A percentile compares a stretch with the other conserved stretches of the same genome.
phyloP scores from a whole-genome alignment of 2,329 filamentous ascomycete genomes.

The Paecilomyces fulvus region DNA sequence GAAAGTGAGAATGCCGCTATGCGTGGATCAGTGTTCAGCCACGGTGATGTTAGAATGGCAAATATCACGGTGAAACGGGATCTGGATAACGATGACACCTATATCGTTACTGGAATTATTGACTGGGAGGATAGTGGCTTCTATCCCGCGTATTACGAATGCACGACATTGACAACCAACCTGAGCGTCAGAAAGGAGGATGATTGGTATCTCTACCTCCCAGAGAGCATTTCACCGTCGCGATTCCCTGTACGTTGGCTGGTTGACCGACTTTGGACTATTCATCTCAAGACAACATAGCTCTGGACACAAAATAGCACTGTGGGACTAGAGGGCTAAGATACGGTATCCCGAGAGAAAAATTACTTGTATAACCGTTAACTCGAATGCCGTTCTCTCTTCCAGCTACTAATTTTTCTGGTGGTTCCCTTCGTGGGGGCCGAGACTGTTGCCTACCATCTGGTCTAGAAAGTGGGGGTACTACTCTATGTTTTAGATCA shows the following conservation, averaged over 20 bases:
- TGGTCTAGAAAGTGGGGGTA: too few species aligned
- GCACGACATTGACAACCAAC: conserved; percentile 11
- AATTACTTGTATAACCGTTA: too few species aligned
- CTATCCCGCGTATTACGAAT: conserved; percentile 22
- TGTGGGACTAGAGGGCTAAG: too few species aligned
- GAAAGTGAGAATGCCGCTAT: conserved; percentile 1
- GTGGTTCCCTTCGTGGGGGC: too few species aligned
- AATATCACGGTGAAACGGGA: conserved; percentile 14
- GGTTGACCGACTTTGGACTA: conserved; percentile 13
- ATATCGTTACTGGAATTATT: conserved; percentile 17
- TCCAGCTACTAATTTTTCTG: too few species aligned
- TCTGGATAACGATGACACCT: conserved; percentile 4
- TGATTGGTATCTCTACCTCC: conserved; percentile 22
- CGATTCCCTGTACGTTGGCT: conserved; percentile 13
- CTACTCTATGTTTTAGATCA: too few species aligned
- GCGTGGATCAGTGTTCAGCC: conserved; percentile 17
- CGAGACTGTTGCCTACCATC: too few species aligned
- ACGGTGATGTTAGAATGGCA: conserved; percentile 17
- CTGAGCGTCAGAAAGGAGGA: conserved; percentile 14
- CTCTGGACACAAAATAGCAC: too few species aligned
- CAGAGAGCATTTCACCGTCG: conserved; percentile 15
- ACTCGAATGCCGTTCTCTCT: too few species aligned
- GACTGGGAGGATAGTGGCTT: conserved; percentile 25
- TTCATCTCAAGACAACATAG: conserved; percentile 5
- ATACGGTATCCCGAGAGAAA: too few species aligned